phyloP scores from a whole-genome alignment of 805 yeast genomes.

The Saccharomycopsis lassenensis region DNA sequence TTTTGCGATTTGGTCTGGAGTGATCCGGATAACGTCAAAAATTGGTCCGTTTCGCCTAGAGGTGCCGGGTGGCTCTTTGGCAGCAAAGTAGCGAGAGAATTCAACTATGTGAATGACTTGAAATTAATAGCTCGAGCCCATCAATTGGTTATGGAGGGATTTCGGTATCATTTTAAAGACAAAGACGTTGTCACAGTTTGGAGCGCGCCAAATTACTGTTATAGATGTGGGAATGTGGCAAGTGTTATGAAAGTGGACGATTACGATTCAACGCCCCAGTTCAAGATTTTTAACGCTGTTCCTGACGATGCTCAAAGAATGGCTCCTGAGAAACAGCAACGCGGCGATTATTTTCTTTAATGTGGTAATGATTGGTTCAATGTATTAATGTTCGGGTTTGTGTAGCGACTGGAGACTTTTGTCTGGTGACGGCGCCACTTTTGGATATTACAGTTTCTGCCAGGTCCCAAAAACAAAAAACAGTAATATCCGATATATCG shows the following conservation, averaged over 20 bases:
- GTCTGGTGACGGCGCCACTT: no score
- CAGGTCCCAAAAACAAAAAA: no score
- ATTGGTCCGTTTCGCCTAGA: slow-evolving; percentile 96
- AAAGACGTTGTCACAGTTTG: slow-evolving; percentile 96
- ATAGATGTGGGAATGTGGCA: slow-evolving; percentile 96
- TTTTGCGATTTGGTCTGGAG: slow-evolving; percentile 97
- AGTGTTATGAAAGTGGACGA: slow-evolving; percentile 95
- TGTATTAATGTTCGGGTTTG: no score
- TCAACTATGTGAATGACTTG: slow-evolving; percentile 87
- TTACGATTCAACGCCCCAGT: slow-evolving; percentile 73
- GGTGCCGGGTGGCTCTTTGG: slow-evolving; percentile 99
- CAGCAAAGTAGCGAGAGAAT: slow-evolving; percentile 85
- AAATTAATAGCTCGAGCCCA: slow-evolving; percentile 91
- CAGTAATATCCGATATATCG: no score
- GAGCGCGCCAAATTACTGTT: slow-evolving; percentile 96
- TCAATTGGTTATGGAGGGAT: slow-evolving; percentile 98
- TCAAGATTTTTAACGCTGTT: slow-evolving; percentile 91
- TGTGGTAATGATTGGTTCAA: neutral
- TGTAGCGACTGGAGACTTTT: no score
- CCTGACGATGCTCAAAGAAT: slow-evolving; percentile 53
- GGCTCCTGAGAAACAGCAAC: slow-evolving; percentile 25
- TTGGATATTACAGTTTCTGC: no score
- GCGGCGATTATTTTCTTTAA: slow-evolving; percentile 25
- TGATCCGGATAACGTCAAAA: slow-evolving; percentile 94
- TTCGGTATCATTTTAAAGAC: slow-evolving; percentile 90